Conservation (phyloP, 169 alveolate genomes). For the Hepatocystis sp. region DNA sequence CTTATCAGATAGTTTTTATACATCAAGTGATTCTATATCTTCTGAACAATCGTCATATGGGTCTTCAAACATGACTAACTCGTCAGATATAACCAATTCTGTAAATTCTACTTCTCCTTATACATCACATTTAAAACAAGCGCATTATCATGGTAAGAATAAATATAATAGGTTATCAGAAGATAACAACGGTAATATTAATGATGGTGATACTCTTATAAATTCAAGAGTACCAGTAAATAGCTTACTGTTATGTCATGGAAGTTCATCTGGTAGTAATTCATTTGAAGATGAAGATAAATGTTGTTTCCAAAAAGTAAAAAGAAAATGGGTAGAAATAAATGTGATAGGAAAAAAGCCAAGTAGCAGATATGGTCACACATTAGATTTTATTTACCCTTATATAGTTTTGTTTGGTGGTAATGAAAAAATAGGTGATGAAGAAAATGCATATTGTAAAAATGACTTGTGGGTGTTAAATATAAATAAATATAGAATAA, state of each 20-base stretch:
- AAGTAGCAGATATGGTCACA: constrained; percentile 66
- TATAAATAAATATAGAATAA: constrained; percentile 34
- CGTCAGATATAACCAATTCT: no score
- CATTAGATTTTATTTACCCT: constrained; percentile 65
- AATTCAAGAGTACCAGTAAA: constrained; percentile 36
- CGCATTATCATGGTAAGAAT: background rate
- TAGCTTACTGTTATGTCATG: background rate
- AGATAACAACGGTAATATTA: background rate
- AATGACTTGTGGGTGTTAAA: constrained; percentile 72
- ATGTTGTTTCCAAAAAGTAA: no score
- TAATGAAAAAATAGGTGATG: constrained; percentile 45
- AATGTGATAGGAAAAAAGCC: constrained; percentile 35
- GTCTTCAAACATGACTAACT: no score
- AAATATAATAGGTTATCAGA: background rate
- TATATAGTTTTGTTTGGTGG: constrained; percentile 68
- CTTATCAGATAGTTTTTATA: background rate
- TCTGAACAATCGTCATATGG: constrained; percentile 5
- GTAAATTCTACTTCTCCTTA: constrained; percentile 12
- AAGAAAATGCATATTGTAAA: constrained; percentile 24
- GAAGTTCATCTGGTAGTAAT: background rate
- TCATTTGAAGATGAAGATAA: constrained; percentile 13
- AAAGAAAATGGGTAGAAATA: constrained; percentile 55
- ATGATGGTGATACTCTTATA: background rate
- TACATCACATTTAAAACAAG: constrained; percentile 2
- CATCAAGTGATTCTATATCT: constrained; percentile 10